phyloP scores from a whole-genome alignment of 306 rosid species.

The Vicia faba region DNA sequence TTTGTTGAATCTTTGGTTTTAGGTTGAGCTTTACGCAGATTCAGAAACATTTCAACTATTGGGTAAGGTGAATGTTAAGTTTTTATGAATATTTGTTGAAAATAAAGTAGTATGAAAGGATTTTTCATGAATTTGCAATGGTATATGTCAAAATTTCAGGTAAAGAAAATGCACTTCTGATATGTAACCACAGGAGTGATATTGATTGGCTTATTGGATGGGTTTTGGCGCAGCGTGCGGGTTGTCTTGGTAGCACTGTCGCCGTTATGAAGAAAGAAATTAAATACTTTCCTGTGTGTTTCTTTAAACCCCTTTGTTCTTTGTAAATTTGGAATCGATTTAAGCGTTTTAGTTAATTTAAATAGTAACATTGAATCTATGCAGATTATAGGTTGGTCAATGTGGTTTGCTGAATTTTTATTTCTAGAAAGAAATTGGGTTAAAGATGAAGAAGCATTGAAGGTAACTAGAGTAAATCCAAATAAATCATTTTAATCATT shows the following conservation, averaged over 20 bases:
- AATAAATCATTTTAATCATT: slow-evolving; percentile 5
- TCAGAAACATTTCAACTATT: slow-evolving; percentile 60
- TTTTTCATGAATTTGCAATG: slow-evolving; percentile 21
- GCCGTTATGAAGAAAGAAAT: slow-evolving; percentile 82
- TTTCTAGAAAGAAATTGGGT: slow-evolving; percentile 84
- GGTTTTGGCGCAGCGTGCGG: slow-evolving; percentile 84
- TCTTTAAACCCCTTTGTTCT: slow-evolving; percentile 1
- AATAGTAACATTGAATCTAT: slow-evolving; percentile 1
- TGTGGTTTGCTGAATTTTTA: slow-evolving; percentile 88
- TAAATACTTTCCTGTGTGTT: slow-evolving; percentile 75
- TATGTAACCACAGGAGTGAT: slow-evolving; percentile 90
- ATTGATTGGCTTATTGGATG: slow-evolving; percentile 98
- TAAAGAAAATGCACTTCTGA: slow-evolving; percentile 76
- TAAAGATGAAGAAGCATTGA: slow-evolving; percentile 64
- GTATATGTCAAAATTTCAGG: slow-evolving; percentile 53
- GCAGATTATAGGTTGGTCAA: slow-evolving; percentile 96
- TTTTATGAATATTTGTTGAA: slow-evolving; percentile 1
- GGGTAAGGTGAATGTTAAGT: slow-evolving; percentile 55
- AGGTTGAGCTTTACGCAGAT: slow-evolving; percentile 77
- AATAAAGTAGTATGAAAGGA: not conserved
- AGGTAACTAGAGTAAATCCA: slow-evolving; percentile 57
- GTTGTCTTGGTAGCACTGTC: slow-evolving; percentile 84
- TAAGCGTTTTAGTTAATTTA: not conserved
- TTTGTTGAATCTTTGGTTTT: slow-evolving; percentile 39
- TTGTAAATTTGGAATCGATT: not conserved